Conservation (phyloP, 2,329 filamentous ascomycete species). For the Pochonia chlamydosporia region DNA sequence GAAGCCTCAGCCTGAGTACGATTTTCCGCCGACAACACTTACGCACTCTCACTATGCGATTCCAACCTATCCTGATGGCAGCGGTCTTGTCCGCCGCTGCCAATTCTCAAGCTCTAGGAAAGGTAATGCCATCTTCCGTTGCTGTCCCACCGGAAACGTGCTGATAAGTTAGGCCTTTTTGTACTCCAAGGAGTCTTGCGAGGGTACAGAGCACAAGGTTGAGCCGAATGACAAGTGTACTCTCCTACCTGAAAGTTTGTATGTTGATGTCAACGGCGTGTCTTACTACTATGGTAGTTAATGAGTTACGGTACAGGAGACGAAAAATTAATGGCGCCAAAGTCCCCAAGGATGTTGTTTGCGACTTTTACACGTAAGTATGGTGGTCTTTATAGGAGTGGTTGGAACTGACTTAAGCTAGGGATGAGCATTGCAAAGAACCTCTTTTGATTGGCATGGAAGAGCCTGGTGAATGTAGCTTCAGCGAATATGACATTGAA, state of each 20-base stretch:
- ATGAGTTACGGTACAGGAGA: background rate
- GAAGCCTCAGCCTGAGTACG: background rate
- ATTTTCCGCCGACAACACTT: background rate
- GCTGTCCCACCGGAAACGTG: too few species aligned
- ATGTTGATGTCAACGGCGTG: background rate
- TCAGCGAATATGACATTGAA: slow-evolving; percentile 1
- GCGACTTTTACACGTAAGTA: slow-evolving; percentile 1
- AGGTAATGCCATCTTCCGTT: background rate
- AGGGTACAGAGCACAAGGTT: background rate
- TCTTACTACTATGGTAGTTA: background rate
- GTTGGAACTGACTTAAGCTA: background rate
- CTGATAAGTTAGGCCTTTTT: slow-evolving; percentile 2
- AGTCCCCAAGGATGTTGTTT: background rate
- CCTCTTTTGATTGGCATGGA: slow-evolving; percentile 9
- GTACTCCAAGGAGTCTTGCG: slow-evolving; percentile 3
- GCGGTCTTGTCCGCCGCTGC: too few species aligned
- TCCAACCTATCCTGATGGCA: too few species aligned
- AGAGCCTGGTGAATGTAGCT: slow-evolving; percentile 1
- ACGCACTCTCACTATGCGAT: too few species aligned
- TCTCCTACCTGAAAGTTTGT: background rate
- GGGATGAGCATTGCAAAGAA: slow-evolving; percentile 3
- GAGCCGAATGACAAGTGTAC: slow-evolving; percentile 4
- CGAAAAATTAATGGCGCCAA: background rate
- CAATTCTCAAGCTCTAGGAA: background rate
- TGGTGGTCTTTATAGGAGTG: background rate